phyloP scores from a whole-genome alignment of 2,329 filamentous ascomycete species.

The Colletotrichum caudatum region DNA sequence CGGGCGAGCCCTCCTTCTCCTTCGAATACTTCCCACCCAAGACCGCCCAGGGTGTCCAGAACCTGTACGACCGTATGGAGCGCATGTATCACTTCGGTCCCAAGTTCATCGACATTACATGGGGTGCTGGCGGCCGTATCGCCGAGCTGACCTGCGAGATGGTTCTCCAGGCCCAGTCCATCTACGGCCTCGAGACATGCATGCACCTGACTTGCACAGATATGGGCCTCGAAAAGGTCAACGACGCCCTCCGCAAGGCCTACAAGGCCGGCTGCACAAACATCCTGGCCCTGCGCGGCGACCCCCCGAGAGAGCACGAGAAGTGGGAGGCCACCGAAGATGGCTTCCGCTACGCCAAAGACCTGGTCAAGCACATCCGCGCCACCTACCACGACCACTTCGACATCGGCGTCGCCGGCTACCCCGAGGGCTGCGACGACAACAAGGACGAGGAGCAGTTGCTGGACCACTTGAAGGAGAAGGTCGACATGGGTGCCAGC shows the following conservation, averaged over 20 bases:
- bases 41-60: conserved; percentile 96
- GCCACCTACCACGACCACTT: conserved; percentile 80
- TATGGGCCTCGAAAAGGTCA: conserved; percentile 93
- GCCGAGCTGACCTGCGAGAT: conserved; percentile 97
- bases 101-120: conserved; percentile 97
- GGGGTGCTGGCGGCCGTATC: conserved; percentile 93
- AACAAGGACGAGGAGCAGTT: conserved; percentile 87
- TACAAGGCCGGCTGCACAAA: conserved; percentile 98
- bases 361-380: conserved; percentile 87
- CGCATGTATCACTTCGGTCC: conserved; percentile 96
- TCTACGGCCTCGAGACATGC: conserved; percentile 96
- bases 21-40: conserved; percentile 99
- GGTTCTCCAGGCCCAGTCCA: conserved; percentile 94
- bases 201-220: conserved; percentile 99
- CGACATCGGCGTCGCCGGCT: conserved; percentile 96
- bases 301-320: conserved; percentile 93
- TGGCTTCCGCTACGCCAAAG: conserved; percentile 91
- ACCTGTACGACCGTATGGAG: conserved; percentile 99
- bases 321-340: conserved; percentile 91
- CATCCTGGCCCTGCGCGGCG: conserved; percentile 91
- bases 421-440: conserved; percentile 95
- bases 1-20: conserved; percentile 89
- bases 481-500: conserved; percentile 91
- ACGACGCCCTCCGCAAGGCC: conserved; percentile 86
- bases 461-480: conserved; percentile 91